Percentiles rank a stretch among this genome's conserved stretches.
These are phyloP conservation scores for Avena insularis DNA, from an alignment of 176 grass and related monocot genomes.

Conservation along the genomic window DNA sequence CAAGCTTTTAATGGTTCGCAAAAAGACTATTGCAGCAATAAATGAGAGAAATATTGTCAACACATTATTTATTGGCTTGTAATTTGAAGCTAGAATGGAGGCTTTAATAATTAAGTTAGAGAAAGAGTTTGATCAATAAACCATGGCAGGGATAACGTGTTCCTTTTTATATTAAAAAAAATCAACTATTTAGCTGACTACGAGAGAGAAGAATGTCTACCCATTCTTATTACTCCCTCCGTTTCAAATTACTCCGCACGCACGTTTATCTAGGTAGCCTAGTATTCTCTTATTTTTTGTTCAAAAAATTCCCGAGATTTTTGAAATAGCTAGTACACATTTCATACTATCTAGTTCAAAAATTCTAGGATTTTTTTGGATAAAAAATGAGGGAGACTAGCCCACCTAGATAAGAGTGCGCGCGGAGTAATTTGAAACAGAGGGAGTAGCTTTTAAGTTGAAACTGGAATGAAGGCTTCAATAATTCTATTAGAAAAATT, in stretches of 20 bases:
- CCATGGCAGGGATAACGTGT: neutral
- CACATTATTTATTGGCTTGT: neutral
- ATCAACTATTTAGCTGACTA: neutral
- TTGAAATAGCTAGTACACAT: too few relatives aligned
- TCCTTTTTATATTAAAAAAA: neutral
- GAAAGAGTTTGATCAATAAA: neutral
- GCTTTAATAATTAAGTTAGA: neutral
- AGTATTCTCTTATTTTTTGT: too few relatives aligned
- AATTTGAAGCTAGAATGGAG: neutral
- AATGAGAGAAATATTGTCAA: slow-evolving; percentile 12
- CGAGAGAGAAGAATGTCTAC: neutral
- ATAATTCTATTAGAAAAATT: neutral
- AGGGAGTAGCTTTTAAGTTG: neutral
- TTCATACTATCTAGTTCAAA: too few relatives aligned
- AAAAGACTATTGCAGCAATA: neutral
- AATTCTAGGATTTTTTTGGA: too few relatives aligned
- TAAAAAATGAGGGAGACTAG: too few relatives aligned
- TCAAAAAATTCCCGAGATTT: too few relatives aligned
- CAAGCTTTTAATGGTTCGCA: neutral
- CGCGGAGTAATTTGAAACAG: too few relatives aligned
- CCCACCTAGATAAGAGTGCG: too few relatives aligned
- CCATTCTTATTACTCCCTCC: slow-evolving; percentile 1
- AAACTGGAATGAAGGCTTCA: neutral
- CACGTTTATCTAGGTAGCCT: too few relatives aligned
- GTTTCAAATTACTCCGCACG: too few relatives aligned